A percentile compares a stretch with the other conserved stretches of the same genome.
Conservation (phyloP, 2,329 filamentous ascomycete species). For the Botryotinia narcissicola region DNA sequence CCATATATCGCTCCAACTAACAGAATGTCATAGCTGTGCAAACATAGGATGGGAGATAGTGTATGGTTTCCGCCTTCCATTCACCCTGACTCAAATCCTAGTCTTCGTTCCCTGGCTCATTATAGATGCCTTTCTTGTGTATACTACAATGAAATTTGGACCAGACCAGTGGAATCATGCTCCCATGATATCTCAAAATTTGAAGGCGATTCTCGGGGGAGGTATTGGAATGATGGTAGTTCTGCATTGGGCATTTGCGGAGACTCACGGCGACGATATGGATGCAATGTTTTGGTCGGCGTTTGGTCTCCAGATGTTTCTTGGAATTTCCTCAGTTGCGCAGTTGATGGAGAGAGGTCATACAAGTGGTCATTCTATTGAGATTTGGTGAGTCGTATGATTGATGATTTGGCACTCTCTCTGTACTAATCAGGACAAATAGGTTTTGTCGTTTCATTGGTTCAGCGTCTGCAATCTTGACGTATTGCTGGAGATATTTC, state of each 20-base stretch:
- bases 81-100: not conserved
- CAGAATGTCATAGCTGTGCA: not conserved
- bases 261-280: not conserved
- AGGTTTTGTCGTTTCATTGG: slow-evolving; percentile 3
- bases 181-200: not conserved
- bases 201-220: not conserved
- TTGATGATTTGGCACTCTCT: no score
- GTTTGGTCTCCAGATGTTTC: not conserved
- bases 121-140: not conserved
- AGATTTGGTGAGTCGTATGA: not conserved
- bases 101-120: not conserved
- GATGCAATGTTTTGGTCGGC: not conserved
- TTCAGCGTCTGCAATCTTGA: not conserved
- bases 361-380: not conserved
- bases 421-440: not conserved
- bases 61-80: not conserved
- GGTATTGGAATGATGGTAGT: not conserved
- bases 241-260: not conserved
- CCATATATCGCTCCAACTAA: not conserved
- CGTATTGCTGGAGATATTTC: not conserved
- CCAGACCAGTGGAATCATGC: not conserved
- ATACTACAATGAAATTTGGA: not conserved
- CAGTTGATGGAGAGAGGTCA: not conserved
- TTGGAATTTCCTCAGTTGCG: not conserved
- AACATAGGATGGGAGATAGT: not conserved